Evolutionary conservation across 768 basidiomycete genomes (phyloP).

Genomic region (Suillus luteus): DNA sequence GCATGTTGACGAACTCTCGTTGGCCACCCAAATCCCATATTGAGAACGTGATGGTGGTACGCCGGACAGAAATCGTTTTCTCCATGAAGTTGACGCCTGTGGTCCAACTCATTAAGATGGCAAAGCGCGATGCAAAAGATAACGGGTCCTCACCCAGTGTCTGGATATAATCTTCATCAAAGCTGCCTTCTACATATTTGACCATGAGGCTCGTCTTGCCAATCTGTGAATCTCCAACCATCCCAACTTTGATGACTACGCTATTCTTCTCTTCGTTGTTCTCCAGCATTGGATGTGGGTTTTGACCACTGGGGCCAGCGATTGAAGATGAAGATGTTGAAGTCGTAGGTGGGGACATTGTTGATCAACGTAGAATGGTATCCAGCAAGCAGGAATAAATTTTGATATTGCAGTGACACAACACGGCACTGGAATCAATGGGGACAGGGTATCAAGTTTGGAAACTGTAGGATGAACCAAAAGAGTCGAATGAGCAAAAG

Average conservation of each 20-base stretch:
- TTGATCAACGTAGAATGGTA: conserved; percentile 19
- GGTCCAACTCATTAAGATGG: conserved; percentile 14
- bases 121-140: not conserved
- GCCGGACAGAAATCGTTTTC: conserved; percentile 97
- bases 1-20: conserved; percentile 98
- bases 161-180: conserved; percentile 99
- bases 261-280: conserved; percentile 81
- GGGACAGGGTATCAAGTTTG: conserved; percentile 29
- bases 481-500: conserved; percentile 35
- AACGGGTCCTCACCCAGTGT: conserved; percentile 74
- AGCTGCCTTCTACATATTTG: conserved; percentile 98
- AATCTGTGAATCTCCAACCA: conserved; percentile 99
- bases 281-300: conserved; percentile 49
- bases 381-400: conserved; percentile 13
- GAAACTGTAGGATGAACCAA: conserved; percentile 26
- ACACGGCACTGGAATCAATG: conserved; percentile 9
- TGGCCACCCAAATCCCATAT: conserved; percentile 99
- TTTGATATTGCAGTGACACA: conserved; percentile 5
- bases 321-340: conserved; percentile 45
- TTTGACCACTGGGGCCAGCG: conserved; percentile 56
- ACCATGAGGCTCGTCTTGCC: conserved; percentile 99
- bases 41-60: conserved; percentile 98
- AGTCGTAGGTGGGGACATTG: conserved; percentile 54
- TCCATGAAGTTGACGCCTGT: conserved; percentile 99
- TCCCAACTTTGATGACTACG: conserved; percentile 97